A percentile compares a stretch with the other conserved stretches of the same genome.
Conservation (phyloP, 306 rosid genomes). For the Dryas drummondii region DNA sequence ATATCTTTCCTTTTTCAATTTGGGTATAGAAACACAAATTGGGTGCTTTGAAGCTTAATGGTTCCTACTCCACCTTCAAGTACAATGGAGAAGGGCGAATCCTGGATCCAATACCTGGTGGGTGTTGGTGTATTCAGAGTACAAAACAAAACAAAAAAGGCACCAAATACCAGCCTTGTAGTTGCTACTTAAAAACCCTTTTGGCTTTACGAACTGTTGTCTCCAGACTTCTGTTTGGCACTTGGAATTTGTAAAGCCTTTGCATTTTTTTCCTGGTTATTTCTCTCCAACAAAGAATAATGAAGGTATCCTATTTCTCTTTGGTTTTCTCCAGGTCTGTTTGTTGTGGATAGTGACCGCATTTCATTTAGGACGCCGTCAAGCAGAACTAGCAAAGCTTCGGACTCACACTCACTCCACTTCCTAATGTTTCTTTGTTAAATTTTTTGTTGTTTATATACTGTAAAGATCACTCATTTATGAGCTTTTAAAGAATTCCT, state of each 20-base stretch:
- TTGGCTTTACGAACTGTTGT: neutral
- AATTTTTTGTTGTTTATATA: neutral
- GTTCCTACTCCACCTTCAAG: neutral
- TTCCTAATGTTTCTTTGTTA: constrained; percentile 26
- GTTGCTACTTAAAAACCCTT: neutral
- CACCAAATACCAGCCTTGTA: neutral
- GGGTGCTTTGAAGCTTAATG: neutral
- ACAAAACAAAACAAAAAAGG: neutral
- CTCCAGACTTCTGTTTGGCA: constrained; percentile 4
- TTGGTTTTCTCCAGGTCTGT: constrained; percentile 59
- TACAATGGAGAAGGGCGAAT: neutral
- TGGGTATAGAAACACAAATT: neutral
- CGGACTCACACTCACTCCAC: constrained; percentile 29
- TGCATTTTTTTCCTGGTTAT: neutral
- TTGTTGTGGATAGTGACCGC: constrained; percentile 74
- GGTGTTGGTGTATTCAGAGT: neutral
- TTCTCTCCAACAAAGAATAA: neutral
- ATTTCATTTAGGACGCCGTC: constrained; percentile 75
- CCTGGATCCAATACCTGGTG: neutral
- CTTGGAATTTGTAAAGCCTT: neutral
- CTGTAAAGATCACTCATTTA: constrained; percentile 3
- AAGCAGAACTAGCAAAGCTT: constrained; percentile 59
- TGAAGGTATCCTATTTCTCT: constrained; percentile 11
- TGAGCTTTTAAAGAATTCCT: constrained; percentile 10
- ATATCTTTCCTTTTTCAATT: neutral